Evolutionary conservation across 1,284 basidiomycete genomes (phyloP), one percentile per base, ranked within the genome.

Genomic region (Trametes versicolor): DNA sequence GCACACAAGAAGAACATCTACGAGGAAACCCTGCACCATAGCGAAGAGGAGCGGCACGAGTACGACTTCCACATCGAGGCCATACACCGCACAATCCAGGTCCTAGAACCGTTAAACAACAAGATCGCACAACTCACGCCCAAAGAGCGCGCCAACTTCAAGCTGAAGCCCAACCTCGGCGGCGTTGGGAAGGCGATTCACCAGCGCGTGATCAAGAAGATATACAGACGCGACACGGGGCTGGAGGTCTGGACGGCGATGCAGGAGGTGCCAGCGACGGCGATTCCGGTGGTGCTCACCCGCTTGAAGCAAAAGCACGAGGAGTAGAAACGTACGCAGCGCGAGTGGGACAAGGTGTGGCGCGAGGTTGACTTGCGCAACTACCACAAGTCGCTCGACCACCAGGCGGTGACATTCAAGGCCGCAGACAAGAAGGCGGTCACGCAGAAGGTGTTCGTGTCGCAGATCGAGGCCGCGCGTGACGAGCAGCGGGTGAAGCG

Each of bases 331-430:
- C 87, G 95, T n/a, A 96, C 96, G n/a, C 95, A 98, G 78, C 82
- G 96, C 67, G 98, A 98, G 80, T 99, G 98, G 98, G 98, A 99
- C 82, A 95, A 97, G 76, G 95, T 99, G 55, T 99, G 97, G 98
- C 84, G 97, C 60, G 97, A 98, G 81, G 95, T 98, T 25, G 97
- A 98, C 74, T 94, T 93, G 47, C 85, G 94, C 70, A 98, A 98
- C 80, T 98, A 95, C 76, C 87, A 90, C 79, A 97, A 96, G 83
- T 93, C 92, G 53, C 85, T 99, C 69, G 97, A 99, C 76, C 95
- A 98, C 76, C 96, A 98, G 76, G 94, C 91, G 17, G 92, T 97
- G 73, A 88, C 89, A 64, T 98, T 97, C 87, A 97, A 97, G 82
- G 84, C 88, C 25, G 86, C 86, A 48, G 98, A 99, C 81, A 99